Evolutionary conservation across 73 alveolate species (phyloP).

Genomic region (Durusdinium trenchii): DNA sequence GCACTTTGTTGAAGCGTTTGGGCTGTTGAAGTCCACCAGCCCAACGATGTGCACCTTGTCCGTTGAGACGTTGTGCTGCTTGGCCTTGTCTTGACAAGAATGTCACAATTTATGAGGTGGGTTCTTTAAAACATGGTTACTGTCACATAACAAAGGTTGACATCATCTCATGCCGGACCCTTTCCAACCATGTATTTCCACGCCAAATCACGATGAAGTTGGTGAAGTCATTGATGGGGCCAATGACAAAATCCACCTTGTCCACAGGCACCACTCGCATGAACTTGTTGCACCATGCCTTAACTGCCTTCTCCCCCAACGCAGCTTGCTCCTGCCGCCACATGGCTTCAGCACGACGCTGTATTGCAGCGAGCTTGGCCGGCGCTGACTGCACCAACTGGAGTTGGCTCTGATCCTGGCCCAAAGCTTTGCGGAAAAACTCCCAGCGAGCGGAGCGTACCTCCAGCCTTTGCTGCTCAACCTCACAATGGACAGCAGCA

Average conservation of each 20-base stretch:
- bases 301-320: background rate
- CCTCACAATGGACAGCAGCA: background rate
- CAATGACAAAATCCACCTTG: background rate
- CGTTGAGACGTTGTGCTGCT: background rate
- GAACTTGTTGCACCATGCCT: background rate
- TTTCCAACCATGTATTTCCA: too few species aligned
- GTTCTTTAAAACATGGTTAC: background rate
- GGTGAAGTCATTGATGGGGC: background rate
- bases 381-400: background rate
- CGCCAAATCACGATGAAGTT: background rate
- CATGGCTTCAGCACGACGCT: background rate
- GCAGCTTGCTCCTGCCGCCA: background rate
- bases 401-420: background rate
- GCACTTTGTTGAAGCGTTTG: background rate
- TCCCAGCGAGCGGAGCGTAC: background rate
- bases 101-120: background rate
- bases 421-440: background rate
- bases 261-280: too few species aligned
- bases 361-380: background rate
- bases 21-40: background rate
- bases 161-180: background rate
- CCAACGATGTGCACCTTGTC: too few species aligned
- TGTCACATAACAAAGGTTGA: background rate
- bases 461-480: conserved; percentile 4
- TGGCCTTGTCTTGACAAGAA: background rate